A percentile compares a stretch with the other conserved stretches of the same genome.
Evolutionary conservation across 2,329 filamentous ascomycete species (phyloP).

Genomic region (Fonsecaea pugnacius): DNA sequence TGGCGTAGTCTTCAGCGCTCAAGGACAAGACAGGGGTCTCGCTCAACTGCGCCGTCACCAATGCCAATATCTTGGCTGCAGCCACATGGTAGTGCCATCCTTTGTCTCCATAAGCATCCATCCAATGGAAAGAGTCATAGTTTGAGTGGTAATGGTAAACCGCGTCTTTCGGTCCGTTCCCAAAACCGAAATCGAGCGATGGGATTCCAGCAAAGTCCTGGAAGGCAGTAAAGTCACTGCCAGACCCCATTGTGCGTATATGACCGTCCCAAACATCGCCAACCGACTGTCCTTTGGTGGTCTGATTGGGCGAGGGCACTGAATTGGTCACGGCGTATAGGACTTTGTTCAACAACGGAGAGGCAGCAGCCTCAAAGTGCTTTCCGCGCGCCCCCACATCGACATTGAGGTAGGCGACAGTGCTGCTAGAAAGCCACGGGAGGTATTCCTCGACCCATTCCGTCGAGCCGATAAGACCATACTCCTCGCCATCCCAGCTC

Average conservation of each 20-base stretch:
- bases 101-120: slow-evolving; percentile 74
- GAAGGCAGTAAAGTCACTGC: slow-evolving; percentile 76
- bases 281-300: slow-evolving; percentile 69
- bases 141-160: slow-evolving; percentile 80
- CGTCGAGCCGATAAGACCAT: slow-evolving; percentile 81
- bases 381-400: slow-evolving; percentile 74
- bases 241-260: slow-evolving; percentile 71
- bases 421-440: slow-evolving; percentile 74
- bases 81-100: slow-evolving; percentile 64
- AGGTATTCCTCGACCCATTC: slow-evolving; percentile 93
- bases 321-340: slow-evolving; percentile 53
- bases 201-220: slow-evolving; percentile 72
- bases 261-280: slow-evolving; percentile 67
- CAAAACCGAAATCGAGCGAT: slow-evolving; percentile 67
- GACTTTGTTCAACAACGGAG: slow-evolving; percentile 75
- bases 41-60: slow-evolving; percentile 65
- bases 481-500: slow-evolving; percentile 84
- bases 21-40: slow-evolving; percentile 68
- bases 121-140: slow-evolving; percentile 84
- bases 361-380: slow-evolving; percentile 67
- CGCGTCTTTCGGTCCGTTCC: slow-evolving; percentile 47
- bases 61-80: slow-evolving; percentile 67
- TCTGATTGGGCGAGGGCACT: slow-evolving; percentile 76
- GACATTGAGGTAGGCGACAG: slow-evolving; percentile 83
- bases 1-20: slow-evolving; percentile 67